Base-by-base conservation (phyloP, 2,329 filamentous ascomycete species). In the Aureobasidium lini region DNA sequence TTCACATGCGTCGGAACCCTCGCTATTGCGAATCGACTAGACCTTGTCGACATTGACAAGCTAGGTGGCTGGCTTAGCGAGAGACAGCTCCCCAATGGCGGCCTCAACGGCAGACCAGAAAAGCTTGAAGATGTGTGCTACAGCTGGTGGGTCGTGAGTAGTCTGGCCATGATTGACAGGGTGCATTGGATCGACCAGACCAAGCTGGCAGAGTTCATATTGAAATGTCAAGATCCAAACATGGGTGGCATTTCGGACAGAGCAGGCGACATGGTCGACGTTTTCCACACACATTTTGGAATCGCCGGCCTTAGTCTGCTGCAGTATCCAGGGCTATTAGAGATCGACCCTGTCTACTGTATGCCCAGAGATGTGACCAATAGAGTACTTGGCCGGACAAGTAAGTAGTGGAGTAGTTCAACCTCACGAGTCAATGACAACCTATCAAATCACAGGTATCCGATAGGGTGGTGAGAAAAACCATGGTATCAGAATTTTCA, bases 71-170 rank as follows among this genome's bases (percentile, higher is more conserved):
- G 94, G 94, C 79, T 99, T 57, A 95, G 91, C 72, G 94, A 99
- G 75, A 83, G 94, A 63, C 94, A 99, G 72, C 79, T 95, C 31
- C 83, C 89, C 9, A 87, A 86, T 49, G 94, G 94, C 32, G 94
- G 94, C 0, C 77, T 99, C 53, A 99, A 99, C 71, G 94, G 94
- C 2, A 83, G 94, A 50, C 94, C 94, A 0, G 94, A 97, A 76
- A 99, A 99, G 78, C 77, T 89, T 63, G 93, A 96, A 71, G 94
- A 99, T 72, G 93, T 96, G 13, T 99, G 94, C 76, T 99, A 99
- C 76, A 96, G 90, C 72, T 99, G 94, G 94, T 99, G 94, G 94
- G 94, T 97, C 46, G 77, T 93, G 69, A 93, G 89, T 70, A 96
- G 92, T 71, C 77, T 99, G 65, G 87, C 88, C 47, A 96, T 97